Evolutionary conservation across 2,329 filamentous ascomycete species (phyloP).

Genomic region (Chrysosporium queenslandicum): DNA sequence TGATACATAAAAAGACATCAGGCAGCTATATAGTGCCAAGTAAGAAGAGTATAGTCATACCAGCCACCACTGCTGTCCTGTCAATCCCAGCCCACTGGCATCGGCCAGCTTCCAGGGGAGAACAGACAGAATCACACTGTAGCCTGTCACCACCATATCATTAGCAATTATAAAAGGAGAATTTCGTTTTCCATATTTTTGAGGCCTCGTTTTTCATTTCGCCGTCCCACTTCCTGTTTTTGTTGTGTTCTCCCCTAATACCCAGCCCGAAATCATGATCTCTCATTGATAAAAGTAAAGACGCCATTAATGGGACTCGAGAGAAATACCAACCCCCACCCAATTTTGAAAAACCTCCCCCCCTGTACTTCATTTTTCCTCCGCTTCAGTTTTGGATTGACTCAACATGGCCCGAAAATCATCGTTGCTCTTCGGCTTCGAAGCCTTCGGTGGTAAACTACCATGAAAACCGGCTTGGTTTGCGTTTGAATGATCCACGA

Average conservation of each 20-base stretch:
- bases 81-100: neutral
- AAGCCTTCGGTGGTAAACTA: neutral
- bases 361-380: neutral
- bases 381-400: slow-evolving; percentile 23
- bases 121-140: neutral
- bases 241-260: neutral
- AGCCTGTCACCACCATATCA: neutral
- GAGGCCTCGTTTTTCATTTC: neutral
- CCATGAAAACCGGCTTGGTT: too few species aligned
- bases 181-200: neutral
- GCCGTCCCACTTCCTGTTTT: neutral
- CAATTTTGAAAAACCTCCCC: neutral
- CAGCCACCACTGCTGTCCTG: neutral
- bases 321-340: neutral
- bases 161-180: slow-evolving; percentile 3
- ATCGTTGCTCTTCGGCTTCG: slow-evolving; percentile 45
- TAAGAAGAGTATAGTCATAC: neutral
- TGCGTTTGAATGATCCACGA: neutral
- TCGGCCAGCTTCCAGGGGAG: neutral
- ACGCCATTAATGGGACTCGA: neutral
- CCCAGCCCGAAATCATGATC: neutral
- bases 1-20: neutral
- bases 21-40: neutral
- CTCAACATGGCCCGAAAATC: slow-evolving; percentile 48
- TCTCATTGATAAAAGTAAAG: neutral